A percentile compares a stretch with the other conserved stretches of the same genome.
Conservation (phyloP, 345 rosid genomes). For the Heritiera littoralis region DNA sequence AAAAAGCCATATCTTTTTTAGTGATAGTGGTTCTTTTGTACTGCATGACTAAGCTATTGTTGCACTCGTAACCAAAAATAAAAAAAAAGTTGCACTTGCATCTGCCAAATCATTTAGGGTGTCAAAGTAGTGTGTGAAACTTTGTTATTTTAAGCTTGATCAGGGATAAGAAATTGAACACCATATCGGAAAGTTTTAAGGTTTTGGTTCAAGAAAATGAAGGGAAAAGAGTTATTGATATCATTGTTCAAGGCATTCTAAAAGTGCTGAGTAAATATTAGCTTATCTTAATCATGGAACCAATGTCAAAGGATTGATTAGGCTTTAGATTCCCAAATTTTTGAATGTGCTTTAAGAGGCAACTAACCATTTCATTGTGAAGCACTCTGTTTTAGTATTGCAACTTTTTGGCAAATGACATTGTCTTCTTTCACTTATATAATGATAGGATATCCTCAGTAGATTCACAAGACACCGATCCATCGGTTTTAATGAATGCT, state of each 20-base stretch:
- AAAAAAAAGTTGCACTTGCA: not conserved
- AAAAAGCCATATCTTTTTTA: not conserved
- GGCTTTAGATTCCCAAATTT: conserved; percentile 3
- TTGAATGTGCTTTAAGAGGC: not conserved
- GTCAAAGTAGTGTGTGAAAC: not conserved
- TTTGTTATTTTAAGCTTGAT: conserved; percentile 14
- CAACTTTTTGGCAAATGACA: not conserved
- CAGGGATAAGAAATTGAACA: not conserved
- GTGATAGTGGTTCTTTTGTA: conserved; percentile 6
- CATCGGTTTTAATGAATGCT: conserved; percentile 88
- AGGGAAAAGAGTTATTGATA: not conserved
- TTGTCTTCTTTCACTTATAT: conserved; percentile 18
- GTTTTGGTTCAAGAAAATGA: not conserved
- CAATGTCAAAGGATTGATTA: not conserved
- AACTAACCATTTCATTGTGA: not conserved
- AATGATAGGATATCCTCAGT: conserved; percentile 72
- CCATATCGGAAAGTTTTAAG: not conserved
- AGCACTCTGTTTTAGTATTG: not conserved
- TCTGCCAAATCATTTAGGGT: not conserved
- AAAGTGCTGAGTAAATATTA: not conserved
- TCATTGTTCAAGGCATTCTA: conserved; percentile 11
- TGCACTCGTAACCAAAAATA: not conserved
- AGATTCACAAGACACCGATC: conserved; percentile 60
- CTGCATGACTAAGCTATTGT: not conserved
- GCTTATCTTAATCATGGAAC: not conserved